Base-by-base conservation (phyloP, 2,329 filamentous ascomycete genomes). In the Trichoderma sp. region DNA sequence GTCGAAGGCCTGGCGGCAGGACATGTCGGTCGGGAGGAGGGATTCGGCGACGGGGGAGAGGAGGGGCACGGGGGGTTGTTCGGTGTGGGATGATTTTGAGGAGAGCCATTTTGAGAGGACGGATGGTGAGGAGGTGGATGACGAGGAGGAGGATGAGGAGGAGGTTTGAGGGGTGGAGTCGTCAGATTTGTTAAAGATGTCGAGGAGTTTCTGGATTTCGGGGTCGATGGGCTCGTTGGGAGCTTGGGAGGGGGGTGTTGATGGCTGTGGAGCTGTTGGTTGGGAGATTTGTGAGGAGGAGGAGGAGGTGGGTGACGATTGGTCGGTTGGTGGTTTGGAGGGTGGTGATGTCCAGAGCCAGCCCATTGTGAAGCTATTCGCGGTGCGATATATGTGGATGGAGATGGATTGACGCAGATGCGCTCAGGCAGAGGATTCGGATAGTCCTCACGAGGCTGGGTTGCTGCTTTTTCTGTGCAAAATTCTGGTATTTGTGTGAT, bases 1-100 rank as follows among this genome's bases (percentile, higher is more conserved):
- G 80, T 99, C 95, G 80, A 99, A 98, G 71, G 93, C 90, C 67
- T 89, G 84, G 59, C 91, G 90, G 82, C 95, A 98, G 73, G 90
- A 93, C 89, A 98, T 95, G 60, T 84, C 87, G 48, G 88, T 88
- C 0, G 92, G 92, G 67, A 95, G 90, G 58, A 92, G 82, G 68
- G 88, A 86, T 69, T 91, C 87, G 70, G 88, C 85, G 66, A 90
- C 76, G 66, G 81, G 77, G 68, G 81, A 78, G 67, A 73, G 72
- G 54, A 68, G 68, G 12, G 78, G 74, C 7, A 74, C 70, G 6
- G 67, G 63, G 64, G 56, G 70, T 39, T 50, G 69, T 34, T 34
- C 24, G 26, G 66, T 57, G 44, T 66, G 67, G 50, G 71, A 68
- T 30, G 71, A 68, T 30, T 71, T 67, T 57, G 73, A 67, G 21